These are phyloP conservation scores for Cornus florida DNA, from an alignment of 148 eudicot genomes.

Conservation along the genomic window DNA sequence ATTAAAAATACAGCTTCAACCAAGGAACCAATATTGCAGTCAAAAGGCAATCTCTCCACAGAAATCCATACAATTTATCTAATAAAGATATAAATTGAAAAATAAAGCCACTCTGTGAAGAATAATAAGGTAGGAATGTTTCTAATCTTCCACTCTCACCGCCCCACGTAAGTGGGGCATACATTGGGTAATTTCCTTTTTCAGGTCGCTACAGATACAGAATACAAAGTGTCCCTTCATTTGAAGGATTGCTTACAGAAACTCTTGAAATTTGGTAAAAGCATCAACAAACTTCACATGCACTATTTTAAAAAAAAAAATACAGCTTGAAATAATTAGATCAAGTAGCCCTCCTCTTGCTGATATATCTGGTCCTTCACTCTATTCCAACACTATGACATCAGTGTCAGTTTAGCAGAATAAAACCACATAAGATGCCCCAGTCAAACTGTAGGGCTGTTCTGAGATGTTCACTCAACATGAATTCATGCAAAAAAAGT, in stretches of 20 bases:
- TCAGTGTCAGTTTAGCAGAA: too few relatives aligned
- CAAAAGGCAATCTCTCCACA: constrained; percentile 1
- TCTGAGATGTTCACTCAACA: neutral
- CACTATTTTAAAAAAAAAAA: neutral
- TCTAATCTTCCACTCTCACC: too few relatives aligned
- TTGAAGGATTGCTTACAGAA: neutral
- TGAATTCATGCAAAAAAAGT: neutral
- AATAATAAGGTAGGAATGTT: too few relatives aligned
- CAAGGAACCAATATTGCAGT: neutral
- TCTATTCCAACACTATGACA: neutral
- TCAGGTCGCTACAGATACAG: neutral
- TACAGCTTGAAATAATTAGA: too few relatives aligned
- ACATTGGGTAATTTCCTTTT: too few relatives aligned
- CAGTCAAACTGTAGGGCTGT: neutral
- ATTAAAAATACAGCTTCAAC: constrained; percentile 9
- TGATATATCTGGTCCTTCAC: neutral
- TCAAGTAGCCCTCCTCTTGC: neutral
- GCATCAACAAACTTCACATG: neutral
- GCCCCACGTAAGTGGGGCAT: too few relatives aligned
- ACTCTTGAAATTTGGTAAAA: too few relatives aligned
- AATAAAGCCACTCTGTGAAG: too few relatives aligned
- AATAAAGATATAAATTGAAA: neutral
- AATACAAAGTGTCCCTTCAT: neutral
- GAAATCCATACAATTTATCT: neutral
- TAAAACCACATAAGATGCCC: neutral